These are phyloP conservation scores for Hibiscus syriacus DNA, from an alignment of 345 rosid genomes.

Conservation along the genomic window DNA sequence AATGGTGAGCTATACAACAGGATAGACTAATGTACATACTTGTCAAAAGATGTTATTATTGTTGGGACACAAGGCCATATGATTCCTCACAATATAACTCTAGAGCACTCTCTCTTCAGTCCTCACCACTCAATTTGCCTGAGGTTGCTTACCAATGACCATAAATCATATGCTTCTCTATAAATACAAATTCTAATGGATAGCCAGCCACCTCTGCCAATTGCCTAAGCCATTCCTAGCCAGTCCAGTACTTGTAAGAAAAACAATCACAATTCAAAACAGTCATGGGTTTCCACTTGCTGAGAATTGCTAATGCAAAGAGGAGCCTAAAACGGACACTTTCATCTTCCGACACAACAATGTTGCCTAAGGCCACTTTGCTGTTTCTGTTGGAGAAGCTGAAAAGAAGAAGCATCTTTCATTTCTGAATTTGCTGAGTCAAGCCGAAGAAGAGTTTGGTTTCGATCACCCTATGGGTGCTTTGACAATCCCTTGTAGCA, in stretches of 20 bases:
- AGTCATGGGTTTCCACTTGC: background rate
- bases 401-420: slow-evolving; percentile 36
- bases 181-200: background rate
- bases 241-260: background rate
- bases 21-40: background rate
- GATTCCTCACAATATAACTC: background rate
- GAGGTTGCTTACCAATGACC: background rate
- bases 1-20: background rate
- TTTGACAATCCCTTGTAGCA: no score
- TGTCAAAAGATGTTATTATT: no score
- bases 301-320: background rate
- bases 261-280: no score
- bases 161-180: background rate
- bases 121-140: background rate
- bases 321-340: background rate
- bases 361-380: slow-evolving; percentile 35
- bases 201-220: background rate
- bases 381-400: slow-evolving; percentile 46
- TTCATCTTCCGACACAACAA: background rate
- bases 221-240: background rate
- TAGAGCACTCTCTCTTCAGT: background rate
- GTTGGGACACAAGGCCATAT: slow-evolving; percentile 3
- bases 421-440: no score
- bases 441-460: no score
- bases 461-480: no score